Evolutionary conservation across 495 filamentous ascomycete genomes (phyloP), one percentile per base, ranked within the genome.

Genomic region (Clohesyomyces aquaticus): DNA sequence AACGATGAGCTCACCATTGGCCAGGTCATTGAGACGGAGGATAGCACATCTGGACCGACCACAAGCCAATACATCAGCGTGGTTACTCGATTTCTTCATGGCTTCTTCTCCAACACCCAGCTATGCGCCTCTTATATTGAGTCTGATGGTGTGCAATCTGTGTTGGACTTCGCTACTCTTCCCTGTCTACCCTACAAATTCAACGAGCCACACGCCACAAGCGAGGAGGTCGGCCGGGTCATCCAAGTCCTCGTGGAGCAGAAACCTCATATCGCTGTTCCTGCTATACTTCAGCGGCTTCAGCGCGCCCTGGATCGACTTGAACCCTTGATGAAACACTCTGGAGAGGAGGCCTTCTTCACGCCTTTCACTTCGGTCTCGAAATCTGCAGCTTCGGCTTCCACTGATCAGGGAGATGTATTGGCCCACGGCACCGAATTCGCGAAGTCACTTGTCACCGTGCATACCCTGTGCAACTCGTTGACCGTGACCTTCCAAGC

Each of bases 111-210:
- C 62, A 96, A 96, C 71, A 79, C 83, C 32, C 79, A 80, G 43
- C 83, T 94, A 49, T 94, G 91, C 74, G 80, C 82, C 11, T 80
- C 83, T 19, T 91, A 97, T 66, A 85, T 93, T 59, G 82, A 88
- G 53, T 83, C 82, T 54, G 90, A 91, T 52, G 95, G 90, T 2
- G 85, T 92, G 41, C 91, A 96, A 67, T 82, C 87, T 57, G 77
- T 97, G n/a, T 78, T 99, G 27, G 90, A 96, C 69, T 83, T 96
- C 57, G 87, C 86, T 27, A 88, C 88, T 10, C 81, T 92, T 25
- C 87, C 91, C 18, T 89, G 89, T 71, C 80, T 96, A 52, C 81
- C 87, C 1, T 85, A 85, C 61, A 84, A 91, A 68, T 92, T 93
- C 71, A 84, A 87, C 49, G 85, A 85, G 23, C 83, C 53, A 10